A percentile compares a stretch with the other conserved stretches of the same genome.
Conservation (phyloP, 2,329 filamentous ascomycete genomes). For the Chrysosporium keratinophilum region DNA sequence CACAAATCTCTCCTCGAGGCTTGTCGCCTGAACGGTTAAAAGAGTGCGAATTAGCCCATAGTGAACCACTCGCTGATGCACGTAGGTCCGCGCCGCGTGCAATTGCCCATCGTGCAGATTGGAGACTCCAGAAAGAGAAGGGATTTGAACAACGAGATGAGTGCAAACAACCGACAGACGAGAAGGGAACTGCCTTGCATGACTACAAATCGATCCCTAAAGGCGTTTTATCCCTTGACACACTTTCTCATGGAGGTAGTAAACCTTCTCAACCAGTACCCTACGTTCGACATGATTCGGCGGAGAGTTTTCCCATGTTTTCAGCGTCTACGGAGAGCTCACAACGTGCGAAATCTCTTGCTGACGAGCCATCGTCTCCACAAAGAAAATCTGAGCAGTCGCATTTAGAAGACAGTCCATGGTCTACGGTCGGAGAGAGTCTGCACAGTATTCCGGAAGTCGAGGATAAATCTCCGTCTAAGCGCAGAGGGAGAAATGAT, state of each 20-base stretch:
- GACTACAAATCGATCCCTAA: constrained; percentile 44
- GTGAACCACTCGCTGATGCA: constrained; percentile 11
- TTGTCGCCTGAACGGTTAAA: constrained; percentile 20
- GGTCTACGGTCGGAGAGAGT: constrained; percentile 19
- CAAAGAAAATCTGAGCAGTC: constrained; percentile 21
- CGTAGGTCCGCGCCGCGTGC: constrained; percentile 33
- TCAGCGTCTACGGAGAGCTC: constrained; percentile 52
- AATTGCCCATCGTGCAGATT: constrained; percentile 31
- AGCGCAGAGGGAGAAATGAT: constrained; percentile 13
- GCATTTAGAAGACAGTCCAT: constrained; percentile 19
- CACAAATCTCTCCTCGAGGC: constrained; percentile 19
- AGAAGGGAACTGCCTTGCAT: constrained; percentile 34
- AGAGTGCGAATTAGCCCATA: constrained; percentile 17
- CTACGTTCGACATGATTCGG: constrained; percentile 46
- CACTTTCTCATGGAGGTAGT: constrained; percentile 23
- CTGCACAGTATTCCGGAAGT: constrained; percentile 16
- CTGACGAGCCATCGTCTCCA: constrained; percentile 42
- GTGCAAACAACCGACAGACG: constrained; percentile 33
- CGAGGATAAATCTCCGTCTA: constrained; percentile 15
- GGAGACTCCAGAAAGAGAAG: constrained; percentile 25
- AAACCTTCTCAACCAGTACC: constrained; percentile 25
- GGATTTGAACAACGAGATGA: constrained; percentile 21
- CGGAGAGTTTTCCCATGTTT: constrained; percentile 55
- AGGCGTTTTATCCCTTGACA: constrained; percentile 41
- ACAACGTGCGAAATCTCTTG: constrained; percentile 40